Percentiles rank a stretch among this genome's conserved stretches.
These are phyloP conservation scores for Anastatica hierochuntica DNA, from an alignment of 345 rosid genomes.

Conservation along the genomic window DNA sequence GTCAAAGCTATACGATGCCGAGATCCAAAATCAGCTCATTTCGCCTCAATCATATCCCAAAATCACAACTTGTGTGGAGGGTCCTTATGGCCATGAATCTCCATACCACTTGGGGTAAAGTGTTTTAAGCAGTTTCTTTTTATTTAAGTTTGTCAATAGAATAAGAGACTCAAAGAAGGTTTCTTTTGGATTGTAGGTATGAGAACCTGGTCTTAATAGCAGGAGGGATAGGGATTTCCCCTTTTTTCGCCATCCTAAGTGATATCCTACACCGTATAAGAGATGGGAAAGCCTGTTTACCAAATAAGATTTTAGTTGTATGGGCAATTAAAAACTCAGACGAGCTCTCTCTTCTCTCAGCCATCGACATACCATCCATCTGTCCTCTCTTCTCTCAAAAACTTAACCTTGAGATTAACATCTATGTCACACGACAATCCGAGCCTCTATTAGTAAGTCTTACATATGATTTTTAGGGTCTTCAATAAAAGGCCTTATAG, in stretches of 20 bases:
- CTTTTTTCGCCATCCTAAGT: conserved; percentile 73
- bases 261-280: conserved; percentile 60
- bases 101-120: conserved; percentile 71
- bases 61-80: conserved; percentile 76
- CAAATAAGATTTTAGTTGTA: conserved; percentile 49
- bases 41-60: conserved; percentile 18
- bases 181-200: conserved; percentile 37
- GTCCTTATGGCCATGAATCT: conserved; percentile 80
- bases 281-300: conserved; percentile 60
- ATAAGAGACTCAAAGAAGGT: not conserved
- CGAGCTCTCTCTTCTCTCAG: conserved; percentile 67
- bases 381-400: conserved; percentile 45
- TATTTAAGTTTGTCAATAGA: not conserved
- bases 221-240: conserved; percentile 91
- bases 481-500: not conserved
- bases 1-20: conserved; percentile 27
- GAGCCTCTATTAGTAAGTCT: conserved; percentile 56
- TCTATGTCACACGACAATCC: conserved; percentile 66
- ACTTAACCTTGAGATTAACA: conserved; percentile 43
- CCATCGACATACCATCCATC: conserved; percentile 46
- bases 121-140: not conserved
- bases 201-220: conserved; percentile 80
- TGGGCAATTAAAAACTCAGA: conserved; percentile 80
- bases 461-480: not conserved
- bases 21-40: conserved; percentile 10